Evolutionary conservation across 345 rosid genomes (phyloP).

Genomic region (Geranium brycei): DNA sequence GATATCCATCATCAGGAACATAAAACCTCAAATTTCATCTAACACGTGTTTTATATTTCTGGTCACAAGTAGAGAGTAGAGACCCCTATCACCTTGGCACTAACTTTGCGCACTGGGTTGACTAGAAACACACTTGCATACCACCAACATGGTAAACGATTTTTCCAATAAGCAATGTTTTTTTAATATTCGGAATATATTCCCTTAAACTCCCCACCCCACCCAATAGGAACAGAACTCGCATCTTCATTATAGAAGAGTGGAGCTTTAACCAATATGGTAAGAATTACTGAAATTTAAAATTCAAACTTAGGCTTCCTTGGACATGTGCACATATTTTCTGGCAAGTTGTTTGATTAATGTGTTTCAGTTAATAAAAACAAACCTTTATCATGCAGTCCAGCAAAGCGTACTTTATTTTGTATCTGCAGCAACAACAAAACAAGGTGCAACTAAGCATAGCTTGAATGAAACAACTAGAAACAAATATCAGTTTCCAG

Average conservation of each 20-base stretch:
- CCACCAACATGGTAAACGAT: background rate
- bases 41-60: background rate
- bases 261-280: background rate
- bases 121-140: background rate
- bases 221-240: no score
- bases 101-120: background rate
- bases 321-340: background rate
- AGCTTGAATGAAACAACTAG: background rate
- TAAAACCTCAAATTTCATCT: background rate
- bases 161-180: no score
- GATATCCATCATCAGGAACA: no score
- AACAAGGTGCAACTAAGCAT: background rate
- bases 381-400: constrained; percentile 88
- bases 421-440: constrained; percentile 36
- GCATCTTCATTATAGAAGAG: no score
- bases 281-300: background rate
- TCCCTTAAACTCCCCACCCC: no score
- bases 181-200: no score
- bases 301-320: background rate
- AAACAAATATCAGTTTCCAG: background rate
- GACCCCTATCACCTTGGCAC: constrained; percentile 3
- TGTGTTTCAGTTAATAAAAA: background rate
- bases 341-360: background rate
- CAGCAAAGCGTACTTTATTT: constrained; percentile 53
- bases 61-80: background rate